phyloP scores from a whole-genome alignment of 768 basidiomycete genomes.

The Nidularia sp. region DNA sequence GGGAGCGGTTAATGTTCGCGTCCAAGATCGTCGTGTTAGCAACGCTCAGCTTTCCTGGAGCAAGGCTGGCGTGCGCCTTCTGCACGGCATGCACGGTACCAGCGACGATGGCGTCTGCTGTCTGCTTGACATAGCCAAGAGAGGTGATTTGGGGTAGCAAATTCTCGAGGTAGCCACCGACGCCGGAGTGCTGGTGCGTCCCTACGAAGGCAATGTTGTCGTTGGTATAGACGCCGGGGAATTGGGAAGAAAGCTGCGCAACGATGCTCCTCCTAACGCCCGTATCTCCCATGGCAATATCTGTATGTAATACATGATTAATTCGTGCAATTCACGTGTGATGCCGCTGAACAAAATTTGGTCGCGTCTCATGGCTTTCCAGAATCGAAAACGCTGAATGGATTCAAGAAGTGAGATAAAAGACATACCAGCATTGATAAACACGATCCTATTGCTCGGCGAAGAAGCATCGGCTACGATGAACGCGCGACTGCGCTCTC shows the following conservation, averaged over 20 bases:
- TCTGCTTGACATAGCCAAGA: slow-evolving; percentile 68
- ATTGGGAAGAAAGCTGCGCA: slow-evolving; percentile 46
- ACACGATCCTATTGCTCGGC: slow-evolving; percentile 59
- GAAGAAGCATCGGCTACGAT: slow-evolving; percentile 62
- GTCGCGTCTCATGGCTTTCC: background rate
- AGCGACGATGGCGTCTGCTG: slow-evolving; percentile 66
- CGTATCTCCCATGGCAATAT: slow-evolving; percentile 81
- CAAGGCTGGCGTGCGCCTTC: slow-evolving; percentile 60
- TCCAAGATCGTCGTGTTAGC: slow-evolving; percentile 68
- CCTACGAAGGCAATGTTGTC: slow-evolving; percentile 73
- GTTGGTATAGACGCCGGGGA: slow-evolving; percentile 61
- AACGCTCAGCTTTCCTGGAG: slow-evolving; percentile 52
- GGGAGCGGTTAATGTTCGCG: slow-evolving; percentile 73
- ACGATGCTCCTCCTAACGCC: slow-evolving; percentile 72
- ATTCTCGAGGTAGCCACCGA: slow-evolving; percentile 77
- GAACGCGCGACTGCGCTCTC: slow-evolving; percentile 73
- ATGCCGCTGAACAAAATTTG: background rate
- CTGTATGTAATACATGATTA: slow-evolving; percentile 22
- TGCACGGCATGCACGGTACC: slow-evolving; percentile 69
- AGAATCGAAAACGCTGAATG: slow-evolving; percentile 1
- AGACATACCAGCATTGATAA: slow-evolving; percentile 66
- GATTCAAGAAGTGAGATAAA: background rate
- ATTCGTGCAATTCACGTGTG: no score
- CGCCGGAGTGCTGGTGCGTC: slow-evolving; percentile 76
- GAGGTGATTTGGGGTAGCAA: slow-evolving; percentile 75